Evolutionary conservation across 2,329 filamentous ascomycete species (phyloP), one percentile per base, ranked within the genome.

Genomic region (Penicillium sp.): DNA sequence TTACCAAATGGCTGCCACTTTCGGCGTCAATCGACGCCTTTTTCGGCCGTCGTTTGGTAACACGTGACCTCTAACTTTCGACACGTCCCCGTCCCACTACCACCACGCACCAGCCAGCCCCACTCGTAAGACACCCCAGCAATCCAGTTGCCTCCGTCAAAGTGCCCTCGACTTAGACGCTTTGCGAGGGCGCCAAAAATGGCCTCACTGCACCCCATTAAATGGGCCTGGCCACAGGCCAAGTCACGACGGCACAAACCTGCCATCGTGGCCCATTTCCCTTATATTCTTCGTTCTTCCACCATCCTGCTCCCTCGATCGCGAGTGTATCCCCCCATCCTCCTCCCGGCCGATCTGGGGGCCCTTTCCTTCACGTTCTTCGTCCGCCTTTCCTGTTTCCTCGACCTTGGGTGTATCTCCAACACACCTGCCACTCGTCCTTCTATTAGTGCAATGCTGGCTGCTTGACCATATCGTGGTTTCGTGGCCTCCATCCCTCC

Each of bases 11-110:
- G 4, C 11, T 45, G 42, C 42, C 42, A 45, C 13, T 45, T 45
- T 16, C 13, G 42, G 42, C 42, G 3, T 45, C 22, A 14, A 2
- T 26, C 22, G 42, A 45, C 42, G 42, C 42, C 42, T 26, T 45
- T 45, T 45, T 45, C 42, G 42, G 42, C 42, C 42, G 42, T 45
- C 42, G 16, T 45, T 45, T 45, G 22, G 42, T 45, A 45, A 45
- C 42, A 45, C 42, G 42, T 45, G 42, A 45, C 42, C 42, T 7
- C 13, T 0, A 1, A 26, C 13, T 45, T 3, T 5, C 22, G 1
- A 26, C 42, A 45, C 42, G 42, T 2, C 42, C 5, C 42, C 42
- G 22, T 26, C 42, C 42, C 1, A 22, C 42, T 45, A 45, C 22
- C 42, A 45, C 42, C 42, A 45, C 42, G 42, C 42, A 45, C 42